Evolutionary conservation across 768 basidiomycete species (phyloP).

Genomic region (Suillus luteus): DNA sequence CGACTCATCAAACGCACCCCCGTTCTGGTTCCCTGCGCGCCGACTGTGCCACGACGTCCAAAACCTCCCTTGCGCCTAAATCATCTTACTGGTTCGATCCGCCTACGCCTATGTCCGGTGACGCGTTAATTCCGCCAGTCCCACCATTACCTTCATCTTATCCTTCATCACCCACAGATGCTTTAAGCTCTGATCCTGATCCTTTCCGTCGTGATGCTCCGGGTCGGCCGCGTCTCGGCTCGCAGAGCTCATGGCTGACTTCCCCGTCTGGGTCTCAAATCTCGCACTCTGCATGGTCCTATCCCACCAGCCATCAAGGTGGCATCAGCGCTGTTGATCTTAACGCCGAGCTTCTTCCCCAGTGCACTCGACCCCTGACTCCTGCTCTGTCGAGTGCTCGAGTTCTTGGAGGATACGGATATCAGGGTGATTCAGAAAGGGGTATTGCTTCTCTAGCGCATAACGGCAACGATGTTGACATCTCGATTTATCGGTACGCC

Average conservation of each 20-base stretch:
- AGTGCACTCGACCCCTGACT: conserved; percentile 48
- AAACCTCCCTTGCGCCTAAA: conserved; percentile 42
- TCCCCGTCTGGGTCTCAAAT: conserved; percentile 59
- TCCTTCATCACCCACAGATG: conserved; percentile 44
- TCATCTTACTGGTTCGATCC: conserved; percentile 66
- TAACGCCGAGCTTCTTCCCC: conserved; percentile 42
- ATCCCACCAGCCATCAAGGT: conserved; percentile 47
- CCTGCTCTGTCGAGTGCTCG: conserved; percentile 58
- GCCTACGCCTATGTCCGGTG: conserved; percentile 43
- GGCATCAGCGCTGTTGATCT: conserved; percentile 45
- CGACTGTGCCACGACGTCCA: conserved; percentile 30
- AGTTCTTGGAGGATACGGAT: conserved; percentile 72
- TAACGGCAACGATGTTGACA: conserved; percentile 50
- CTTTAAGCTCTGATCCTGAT: conserved; percentile 52
- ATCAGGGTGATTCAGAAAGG: conserved; percentile 58
- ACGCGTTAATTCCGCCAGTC: conserved; percentile 54
- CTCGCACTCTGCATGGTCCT: conserved; percentile 70
- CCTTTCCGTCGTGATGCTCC: conserved; percentile 64
- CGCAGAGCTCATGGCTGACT: conserved; percentile 76
- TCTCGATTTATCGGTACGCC: conserved; percentile 54
- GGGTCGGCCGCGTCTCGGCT: conserved; percentile 53
- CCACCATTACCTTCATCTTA: conserved; percentile 60
- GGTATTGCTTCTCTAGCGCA: conserved; percentile 48
- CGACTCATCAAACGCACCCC: conserved; percentile 60
- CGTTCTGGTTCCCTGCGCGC: conserved; percentile 20